Percentiles rank a stretch among this genome's conserved stretches.
Conservation (phyloP, 2,329 filamentous ascomycete species). For the Pyricularia pennisetigena region DNA sequence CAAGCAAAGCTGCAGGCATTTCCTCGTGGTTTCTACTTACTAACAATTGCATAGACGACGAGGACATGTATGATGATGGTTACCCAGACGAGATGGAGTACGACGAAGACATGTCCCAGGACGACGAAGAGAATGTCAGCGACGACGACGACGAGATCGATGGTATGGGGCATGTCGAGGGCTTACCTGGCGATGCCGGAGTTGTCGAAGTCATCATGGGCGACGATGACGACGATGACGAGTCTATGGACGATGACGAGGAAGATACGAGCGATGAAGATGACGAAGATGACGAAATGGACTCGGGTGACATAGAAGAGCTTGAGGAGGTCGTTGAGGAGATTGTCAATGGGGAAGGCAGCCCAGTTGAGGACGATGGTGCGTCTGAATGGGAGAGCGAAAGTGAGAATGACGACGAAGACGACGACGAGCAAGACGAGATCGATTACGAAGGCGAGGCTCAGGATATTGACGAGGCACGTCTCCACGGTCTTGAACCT, state of each 20-base stretch:
- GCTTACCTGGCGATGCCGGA: conserved; percentile 50
- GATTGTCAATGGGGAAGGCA: conserved; percentile 54
- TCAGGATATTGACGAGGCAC: conserved; percentile 44
- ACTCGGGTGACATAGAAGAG: conserved; percentile 44
- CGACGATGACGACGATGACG: conserved; percentile 53
- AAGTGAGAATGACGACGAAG: conserved; percentile 30
- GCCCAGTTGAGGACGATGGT: conserved; percentile 38
- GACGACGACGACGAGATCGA: conserved; percentile 79
- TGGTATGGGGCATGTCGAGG: conserved; percentile 80
- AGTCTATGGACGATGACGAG: conserved; percentile 50
- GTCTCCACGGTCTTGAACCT: conserved; percentile 35
- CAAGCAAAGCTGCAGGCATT: too few relatives aligned
- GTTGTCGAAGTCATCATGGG: conserved; percentile 74
- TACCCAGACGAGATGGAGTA: conserved; percentile 93
- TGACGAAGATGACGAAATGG: conserved; percentile 31
- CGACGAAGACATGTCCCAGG: conserved; percentile 63
- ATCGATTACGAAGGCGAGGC: conserved; percentile 42
- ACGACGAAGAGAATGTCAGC: conserved; percentile 80
- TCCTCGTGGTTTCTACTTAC: conserved; percentile 8
- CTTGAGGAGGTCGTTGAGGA: conserved; percentile 35
- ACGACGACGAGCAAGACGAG: conserved; percentile 30
- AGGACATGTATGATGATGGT: conserved; percentile 89
- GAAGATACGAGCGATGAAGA: conserved; percentile 29
- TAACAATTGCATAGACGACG: conserved; percentile 51
- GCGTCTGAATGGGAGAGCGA: conserved; percentile 49